A percentile compares a stretch with the other conserved stretches of the same genome.
These are phyloP conservation scores for Eutypa lata DNA, from an alignment of 2,329 filamentous ascomycete genomes.

Conservation along the genomic window DNA sequence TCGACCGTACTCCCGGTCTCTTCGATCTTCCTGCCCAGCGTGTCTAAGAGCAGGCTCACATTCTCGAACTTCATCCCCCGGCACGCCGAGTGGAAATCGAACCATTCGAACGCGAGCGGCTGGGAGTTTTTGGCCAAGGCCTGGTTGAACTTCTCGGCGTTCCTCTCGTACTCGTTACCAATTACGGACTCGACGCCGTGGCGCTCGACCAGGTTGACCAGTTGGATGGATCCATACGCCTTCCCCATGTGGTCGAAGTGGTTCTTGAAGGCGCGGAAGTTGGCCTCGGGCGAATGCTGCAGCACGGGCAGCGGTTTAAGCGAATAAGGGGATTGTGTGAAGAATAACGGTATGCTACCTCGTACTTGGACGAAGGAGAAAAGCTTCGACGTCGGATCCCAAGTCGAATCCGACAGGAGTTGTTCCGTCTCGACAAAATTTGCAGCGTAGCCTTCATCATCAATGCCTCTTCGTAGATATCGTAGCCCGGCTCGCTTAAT, in stretches of 20 bases:
- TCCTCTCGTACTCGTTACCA: conserved; percentile 72
- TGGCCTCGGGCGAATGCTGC: conserved; percentile 76
- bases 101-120: conserved; percentile 81
- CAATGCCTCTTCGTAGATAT: conserved; percentile 85
- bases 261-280: conserved; percentile 71
- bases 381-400: conserved; percentile 59
- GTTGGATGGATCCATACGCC: conserved; percentile 73
- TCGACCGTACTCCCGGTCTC: conserved; percentile 68
- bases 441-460: conserved; percentile 83
- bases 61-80: conserved; percentile 98
- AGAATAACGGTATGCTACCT: conserved; percentile 91
- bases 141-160: conserved; percentile 65
- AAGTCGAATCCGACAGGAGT: conserved; percentile 71
- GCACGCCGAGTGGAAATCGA: conserved; percentile 91
- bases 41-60: conserved; percentile 74
- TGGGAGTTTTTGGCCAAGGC: conserved; percentile 43
- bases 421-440: conserved; percentile 96
- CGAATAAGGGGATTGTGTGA: conserved; percentile 90
- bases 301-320: conserved; percentile 83
- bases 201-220: conserved; percentile 85
- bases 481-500: conserved; percentile 81
- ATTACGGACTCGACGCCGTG: conserved; percentile 77
- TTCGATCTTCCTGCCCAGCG: conserved; percentile 64
- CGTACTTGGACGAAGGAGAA: conserved; percentile 86
- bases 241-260: conserved; percentile 71